Evolutionary conservation across 2,329 filamentous ascomycete species (phyloP), one percentile per base, ranked within the genome.

Genomic region (Penicillium sp.): DNA sequence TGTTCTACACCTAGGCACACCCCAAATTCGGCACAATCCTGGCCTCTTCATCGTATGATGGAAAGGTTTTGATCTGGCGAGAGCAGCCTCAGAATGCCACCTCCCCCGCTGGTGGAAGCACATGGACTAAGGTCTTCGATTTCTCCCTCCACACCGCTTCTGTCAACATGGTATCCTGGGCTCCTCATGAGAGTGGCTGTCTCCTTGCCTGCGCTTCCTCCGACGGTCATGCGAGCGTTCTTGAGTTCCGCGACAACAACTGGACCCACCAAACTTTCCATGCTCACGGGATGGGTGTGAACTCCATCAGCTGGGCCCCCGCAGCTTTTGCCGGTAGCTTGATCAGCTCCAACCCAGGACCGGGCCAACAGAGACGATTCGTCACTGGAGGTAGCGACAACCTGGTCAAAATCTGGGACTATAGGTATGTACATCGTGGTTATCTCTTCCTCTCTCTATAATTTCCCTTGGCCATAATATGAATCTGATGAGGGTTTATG

Each of bases 11-110:
- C 33, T 61, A 82, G 81, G 92, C 93, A 47, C 94, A 99, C 72
- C 94, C 94, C 60, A 97, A 99, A 75, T 97, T 95, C 76, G 94
- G 94, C 79, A 97, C 93, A 74, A 97, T 99, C 71, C 88, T 99
- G 58, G 94, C 94, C 53, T 96, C 91, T 59, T 90, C 92, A 49
- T 91, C 90, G 63, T 99, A 97, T 79, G 94, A 99, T 76, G 94
- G 93, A 76, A 96, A 96, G 77, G 93, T 99, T 63, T 87, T 97
- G 75, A 96, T 99, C 82, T 99, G 93, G 92, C 91, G 92, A 74
- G 94, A 99, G 77, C 88, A 92, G 74, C 67, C 72, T 49, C 67
- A 71, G 51, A 72, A 69, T 66, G 61, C 73, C 53, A 66, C 74
- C 52, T 68, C 70, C 53, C 69, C 73, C 47, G 69, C 69, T 37